Evolutionary conservation across 352 stramenopile species (phyloP), one percentile per base, ranked within the genome.

Genomic region (Globisporangium abappressorium): DNA sequence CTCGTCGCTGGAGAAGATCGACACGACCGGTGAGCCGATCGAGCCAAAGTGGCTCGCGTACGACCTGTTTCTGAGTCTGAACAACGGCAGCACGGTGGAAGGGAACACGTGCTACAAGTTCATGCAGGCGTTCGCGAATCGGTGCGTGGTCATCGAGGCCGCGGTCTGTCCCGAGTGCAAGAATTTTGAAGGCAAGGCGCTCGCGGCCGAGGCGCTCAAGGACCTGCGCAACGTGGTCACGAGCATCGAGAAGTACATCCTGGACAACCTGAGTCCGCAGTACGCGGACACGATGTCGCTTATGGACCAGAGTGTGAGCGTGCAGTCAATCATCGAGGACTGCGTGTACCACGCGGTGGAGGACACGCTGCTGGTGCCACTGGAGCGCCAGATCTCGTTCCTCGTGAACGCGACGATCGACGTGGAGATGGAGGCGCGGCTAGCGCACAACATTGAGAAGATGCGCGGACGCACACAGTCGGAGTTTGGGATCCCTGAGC

Each of bases 101-200:
- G 86, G 86, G 34, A 81, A 78, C 65, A 94, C 86, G 20, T 94
- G 86, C 73, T 90, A 90, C 71, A 80, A 82, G 62, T 93, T 94
- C 57, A 43, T 92, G 15, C 69, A 89, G 12, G 84, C 80, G 20
- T 94, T 94, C 57, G 75, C 81, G n/a, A 92, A 92, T 43, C 81
- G 86, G 12, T 85, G 82, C 58, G 70, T 74, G 2, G 80, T 89
- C 9, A 84, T 93, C 41, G 80, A 94, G 73, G 75, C 84, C 7
- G 80, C 84, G 1, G 71, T 86, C 41, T 87, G 78, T 33, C 74
- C 77, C 1, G 72, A 83, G 53, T 90, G 84, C 63, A 80, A 75
- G 56, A 80, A 72, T 30, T 85, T 80, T 67, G 81, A 86, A 59
- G 81, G 83, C 38, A 70, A 72, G n/a, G 56, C 74, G 36, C 69